Evolutionary conservation across 495 filamentous ascomycete genomes (phyloP).

Genomic region (Melanomma pulvis-pyrius): DNA sequence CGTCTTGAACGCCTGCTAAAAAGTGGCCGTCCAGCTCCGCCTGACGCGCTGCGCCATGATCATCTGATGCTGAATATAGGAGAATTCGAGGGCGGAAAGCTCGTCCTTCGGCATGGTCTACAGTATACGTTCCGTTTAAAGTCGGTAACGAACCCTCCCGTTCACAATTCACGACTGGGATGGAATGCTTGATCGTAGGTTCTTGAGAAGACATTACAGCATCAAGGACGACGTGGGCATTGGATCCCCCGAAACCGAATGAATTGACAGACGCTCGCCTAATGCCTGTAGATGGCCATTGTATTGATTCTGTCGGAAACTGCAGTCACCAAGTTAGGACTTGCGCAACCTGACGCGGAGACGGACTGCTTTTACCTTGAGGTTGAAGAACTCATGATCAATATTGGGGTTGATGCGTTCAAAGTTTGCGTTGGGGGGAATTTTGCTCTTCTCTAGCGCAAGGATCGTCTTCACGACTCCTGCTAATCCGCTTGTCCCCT

Average conservation of each 20-base stretch:
- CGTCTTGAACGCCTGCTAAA: not conserved
- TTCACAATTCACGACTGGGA: too few relatives aligned
- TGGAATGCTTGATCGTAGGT: too few relatives aligned
- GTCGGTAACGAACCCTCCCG: too few relatives aligned
- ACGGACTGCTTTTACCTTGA: not conserved
- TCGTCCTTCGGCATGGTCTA: not conserved
- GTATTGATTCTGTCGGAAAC: not conserved
- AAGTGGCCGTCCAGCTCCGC: not conserved
- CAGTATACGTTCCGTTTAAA: not conserved
- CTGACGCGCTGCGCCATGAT: not conserved
- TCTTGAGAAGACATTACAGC: slow-evolving; percentile 16
- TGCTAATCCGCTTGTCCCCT: slow-evolving; percentile 45
- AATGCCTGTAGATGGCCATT: slow-evolving; percentile 10
- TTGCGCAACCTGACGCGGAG: not conserved
- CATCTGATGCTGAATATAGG: not conserved
- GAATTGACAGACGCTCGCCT: slow-evolving; percentile 44
- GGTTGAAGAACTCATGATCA: not conserved
- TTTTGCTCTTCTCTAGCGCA: not conserved
- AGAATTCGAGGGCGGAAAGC: not conserved
- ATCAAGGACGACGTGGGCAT: slow-evolving; percentile 46
- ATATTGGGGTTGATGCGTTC: not conserved
- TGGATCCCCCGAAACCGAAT: slow-evolving; percentile 48
- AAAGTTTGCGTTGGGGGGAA: not conserved
- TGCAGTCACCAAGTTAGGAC: not conserved
- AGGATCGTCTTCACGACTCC: slow-evolving; percentile 23